Percentiles rank a stretch among this genome's conserved stretches.
Conservation (phyloP, 129 eudicot species). For the Centaurea solstitialis region DNA sequence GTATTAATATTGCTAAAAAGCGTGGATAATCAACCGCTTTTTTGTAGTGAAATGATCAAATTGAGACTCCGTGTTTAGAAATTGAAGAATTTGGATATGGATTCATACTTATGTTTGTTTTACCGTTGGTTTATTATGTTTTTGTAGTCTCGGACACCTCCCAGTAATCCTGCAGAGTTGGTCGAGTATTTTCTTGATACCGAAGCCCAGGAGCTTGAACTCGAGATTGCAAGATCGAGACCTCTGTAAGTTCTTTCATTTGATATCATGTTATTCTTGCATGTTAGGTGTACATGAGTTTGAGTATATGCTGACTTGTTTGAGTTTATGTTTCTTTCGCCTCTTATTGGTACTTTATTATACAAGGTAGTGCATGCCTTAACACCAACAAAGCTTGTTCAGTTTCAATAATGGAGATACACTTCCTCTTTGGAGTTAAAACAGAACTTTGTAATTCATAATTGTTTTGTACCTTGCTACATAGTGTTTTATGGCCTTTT, state of each 20-base stretch:
- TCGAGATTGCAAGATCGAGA: constrained; percentile 87
- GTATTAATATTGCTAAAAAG: too few species aligned
- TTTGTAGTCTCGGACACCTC: constrained; percentile 66
- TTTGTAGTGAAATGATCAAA: too few species aligned
- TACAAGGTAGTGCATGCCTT: background rate
- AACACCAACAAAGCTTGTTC: background rate
- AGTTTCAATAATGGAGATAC: background rate
- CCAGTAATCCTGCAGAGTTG: constrained; percentile 58
- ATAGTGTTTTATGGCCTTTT: background rate
- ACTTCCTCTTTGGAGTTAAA: background rate
- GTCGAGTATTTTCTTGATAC: constrained; percentile 95
- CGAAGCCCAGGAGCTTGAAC: constrained; percentile 91
- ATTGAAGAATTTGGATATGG: background rate
- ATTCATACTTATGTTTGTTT: background rate
- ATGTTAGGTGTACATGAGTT: background rate
- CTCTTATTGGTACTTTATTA: background rate
- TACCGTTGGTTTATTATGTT: background rate
- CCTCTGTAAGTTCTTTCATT: constrained; percentile 57
- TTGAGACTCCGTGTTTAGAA: background rate
- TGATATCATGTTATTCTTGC: background rate
- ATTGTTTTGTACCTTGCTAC: background rate
- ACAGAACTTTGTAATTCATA: background rate
- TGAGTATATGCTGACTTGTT: background rate
- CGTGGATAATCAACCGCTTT: too few species aligned
- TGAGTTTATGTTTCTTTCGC: background rate